phyloP scores from a whole-genome alignment of 2,329 filamentous ascomycete species.

The Aspergillus carbonarius region DNA sequence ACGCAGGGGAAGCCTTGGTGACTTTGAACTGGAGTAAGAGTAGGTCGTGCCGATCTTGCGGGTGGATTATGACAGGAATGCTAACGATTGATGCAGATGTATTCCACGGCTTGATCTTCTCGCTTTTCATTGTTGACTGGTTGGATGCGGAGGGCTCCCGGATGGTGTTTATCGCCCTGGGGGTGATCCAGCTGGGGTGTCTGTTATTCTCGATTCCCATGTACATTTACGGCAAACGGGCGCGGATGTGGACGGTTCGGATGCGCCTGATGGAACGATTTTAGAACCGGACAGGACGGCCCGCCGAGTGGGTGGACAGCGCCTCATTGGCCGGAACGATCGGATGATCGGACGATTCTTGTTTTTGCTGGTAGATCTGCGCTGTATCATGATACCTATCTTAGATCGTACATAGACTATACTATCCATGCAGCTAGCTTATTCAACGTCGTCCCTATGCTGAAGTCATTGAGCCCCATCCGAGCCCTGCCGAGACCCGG shows the following conservation, averaged over 20 bases:
- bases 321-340: neutral
- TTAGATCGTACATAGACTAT: neutral
- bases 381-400: neutral
- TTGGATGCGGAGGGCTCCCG: constrained; percentile 72
- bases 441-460: neutral
- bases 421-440: neutral
- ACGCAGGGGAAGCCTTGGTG: constrained; percentile 89
- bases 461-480: neutral
- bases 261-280: constrained; percentile 76
- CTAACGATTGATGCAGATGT: constrained; percentile 55
- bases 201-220: constrained; percentile 79
- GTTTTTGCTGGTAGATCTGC: neutral
- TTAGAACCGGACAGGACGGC: neutral
- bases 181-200: constrained; percentile 77
- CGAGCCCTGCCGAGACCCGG: neutral
- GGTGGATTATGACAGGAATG: neutral
- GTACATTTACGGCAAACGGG: constrained; percentile 90
- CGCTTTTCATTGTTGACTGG: constrained; percentile 85
- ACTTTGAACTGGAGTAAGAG: constrained; percentile 93
- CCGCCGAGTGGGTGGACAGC: neutral
- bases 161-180: constrained; percentile 76
- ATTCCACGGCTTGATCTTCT: constrained; percentile 84
- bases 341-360: neutral
- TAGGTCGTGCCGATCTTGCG: constrained; percentile 34
- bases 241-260: constrained; percentile 89